These are phyloP conservation scores for Przewalskia tangutica DNA, from an alignment of 257 asterid species.

Conservation along the genomic window DNA sequence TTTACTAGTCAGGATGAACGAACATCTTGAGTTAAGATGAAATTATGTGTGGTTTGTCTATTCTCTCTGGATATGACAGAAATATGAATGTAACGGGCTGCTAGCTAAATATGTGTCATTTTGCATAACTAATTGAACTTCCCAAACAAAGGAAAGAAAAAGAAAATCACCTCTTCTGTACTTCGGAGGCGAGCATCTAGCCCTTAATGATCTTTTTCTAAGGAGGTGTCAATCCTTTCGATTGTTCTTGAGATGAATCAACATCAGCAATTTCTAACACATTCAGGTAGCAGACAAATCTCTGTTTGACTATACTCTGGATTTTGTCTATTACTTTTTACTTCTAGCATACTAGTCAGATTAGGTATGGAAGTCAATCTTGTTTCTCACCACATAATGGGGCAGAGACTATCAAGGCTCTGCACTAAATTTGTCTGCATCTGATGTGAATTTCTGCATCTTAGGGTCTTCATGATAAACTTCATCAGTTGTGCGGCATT, in stretches of 20 bases:
- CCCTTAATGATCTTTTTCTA: background rate
- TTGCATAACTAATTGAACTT: background rate
- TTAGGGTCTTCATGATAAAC: conserved; percentile 20
- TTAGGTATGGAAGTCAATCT: background rate
- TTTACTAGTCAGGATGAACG: background rate
- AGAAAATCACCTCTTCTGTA: background rate
- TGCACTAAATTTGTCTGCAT: conserved; percentile 9
- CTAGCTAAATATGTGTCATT: background rate
- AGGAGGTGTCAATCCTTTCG: background rate
- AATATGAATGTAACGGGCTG: background rate
- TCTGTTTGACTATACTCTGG: background rate
- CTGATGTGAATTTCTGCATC: conserved; percentile 12
- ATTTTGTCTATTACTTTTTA: background rate
- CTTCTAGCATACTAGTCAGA: background rate
- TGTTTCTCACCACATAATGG: background rate
- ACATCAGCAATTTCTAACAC: background rate
- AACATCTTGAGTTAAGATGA: background rate
- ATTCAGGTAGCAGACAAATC: background rate
- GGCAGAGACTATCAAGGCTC: conserved; percentile 19
- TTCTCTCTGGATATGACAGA: background rate
- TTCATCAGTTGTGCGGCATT: background rate
- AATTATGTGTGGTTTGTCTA: background rate
- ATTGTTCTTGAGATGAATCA: background rate
- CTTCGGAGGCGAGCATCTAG: background rate
- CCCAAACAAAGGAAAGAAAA: background rate